These are phyloP conservation scores for Mucuna pruriens DNA, from an alignment of 306 rosid genomes.

Conservation along the genomic window DNA sequence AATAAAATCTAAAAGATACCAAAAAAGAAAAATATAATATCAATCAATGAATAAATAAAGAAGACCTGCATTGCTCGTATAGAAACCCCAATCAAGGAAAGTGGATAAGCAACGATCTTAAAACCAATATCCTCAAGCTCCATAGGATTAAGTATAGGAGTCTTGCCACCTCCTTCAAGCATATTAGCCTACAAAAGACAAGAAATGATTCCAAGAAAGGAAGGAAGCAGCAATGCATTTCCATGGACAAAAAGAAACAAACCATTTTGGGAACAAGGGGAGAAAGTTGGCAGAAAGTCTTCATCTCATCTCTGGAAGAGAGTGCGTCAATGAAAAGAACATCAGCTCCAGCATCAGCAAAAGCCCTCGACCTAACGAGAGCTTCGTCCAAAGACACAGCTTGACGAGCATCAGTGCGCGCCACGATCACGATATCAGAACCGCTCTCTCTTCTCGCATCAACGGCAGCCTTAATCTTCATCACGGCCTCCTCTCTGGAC, in stretches of 20 bases:
- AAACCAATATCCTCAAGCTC: slow-evolving; percentile 86
- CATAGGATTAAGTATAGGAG: slow-evolving; percentile 76
- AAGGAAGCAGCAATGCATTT: neutral
- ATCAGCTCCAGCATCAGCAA: slow-evolving; percentile 95
- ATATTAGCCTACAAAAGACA: slow-evolving; percentile 73
- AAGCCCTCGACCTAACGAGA: slow-evolving; percentile 71
- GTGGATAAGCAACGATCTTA: slow-evolving; percentile 86
- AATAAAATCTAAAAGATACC: neutral
- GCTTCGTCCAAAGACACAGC: slow-evolving; percentile 85
- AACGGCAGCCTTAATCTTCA: slow-evolving; percentile 76
- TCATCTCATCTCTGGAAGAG: slow-evolving; percentile 86
- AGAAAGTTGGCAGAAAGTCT: slow-evolving; percentile 72
- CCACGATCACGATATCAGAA: slow-evolving; percentile 86
- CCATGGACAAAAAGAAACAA: neutral
- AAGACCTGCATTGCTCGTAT: slow-evolving; percentile 90
- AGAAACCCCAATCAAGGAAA: slow-evolving; percentile 89
- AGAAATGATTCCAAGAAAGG: neutral
- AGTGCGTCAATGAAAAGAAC: slow-evolving; percentile 90
- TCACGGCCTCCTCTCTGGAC: slow-evolving; percentile 78
- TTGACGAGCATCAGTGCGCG: slow-evolving; percentile 89
- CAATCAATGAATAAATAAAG: slow-evolving; percentile 22
- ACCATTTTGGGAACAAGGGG: slow-evolving; percentile 86
- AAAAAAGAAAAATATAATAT: slow-evolving; percentile 3
- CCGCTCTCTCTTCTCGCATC: slow-evolving; percentile 87
- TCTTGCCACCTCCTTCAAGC: slow-evolving; percentile 99